Evolutionary conservation across 2,329 filamentous ascomycete genomes (phyloP), one percentile per base, ranked within the genome.

Genomic region (Zalaria sp.): DNA sequence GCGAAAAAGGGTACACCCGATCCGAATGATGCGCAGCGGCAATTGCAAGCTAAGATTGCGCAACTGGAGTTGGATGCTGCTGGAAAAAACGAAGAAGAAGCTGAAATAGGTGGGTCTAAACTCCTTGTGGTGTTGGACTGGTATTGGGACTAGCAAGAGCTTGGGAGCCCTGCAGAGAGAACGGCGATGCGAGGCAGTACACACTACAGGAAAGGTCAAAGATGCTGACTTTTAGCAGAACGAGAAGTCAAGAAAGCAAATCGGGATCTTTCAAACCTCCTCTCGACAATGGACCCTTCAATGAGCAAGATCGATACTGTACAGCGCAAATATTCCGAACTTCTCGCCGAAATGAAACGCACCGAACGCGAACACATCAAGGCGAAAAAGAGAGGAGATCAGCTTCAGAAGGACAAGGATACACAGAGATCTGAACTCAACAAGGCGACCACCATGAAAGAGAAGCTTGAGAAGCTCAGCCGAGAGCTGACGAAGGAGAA

Each of bases 391-490:
- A 81, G 87, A 25, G 85, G 84, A 26, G 91, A 98, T 59, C 82
- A 86, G 55, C 64, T 98, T 42, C 91, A 98, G 62, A 98, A 96
- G 60, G 91, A 98, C 55, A 93, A 93, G 61, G 91, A 98, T 58
- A 79, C 84, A 51, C 82, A 83, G 43, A 79, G 87, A 53, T 83
- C 81, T 37, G 91, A 98, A 59, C 70, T 94, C 43, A 89, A 79
- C 64, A 94, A 94, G 65, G 89, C 88, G 25, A 80, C 83, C 18
- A 83, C 81, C 1, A 77, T 96, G 57, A 95, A 93, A 61, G 88
- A 96, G 60, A 96, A 96, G 64, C 69, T 98, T 37, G 91, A 98
- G 64, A 98, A 96, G 59, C 70, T 98, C 28, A 95, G 88, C 54
- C 73, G 91, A 43, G 91, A 98, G 61, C 72, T 98, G 42, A 91